Percentiles rank a stretch among this genome's conserved stretches.
phyloP scores from a whole-genome alignment of 2,329 filamentous ascomycete genomes.

The Emergomyces pasteurianus region DNA sequence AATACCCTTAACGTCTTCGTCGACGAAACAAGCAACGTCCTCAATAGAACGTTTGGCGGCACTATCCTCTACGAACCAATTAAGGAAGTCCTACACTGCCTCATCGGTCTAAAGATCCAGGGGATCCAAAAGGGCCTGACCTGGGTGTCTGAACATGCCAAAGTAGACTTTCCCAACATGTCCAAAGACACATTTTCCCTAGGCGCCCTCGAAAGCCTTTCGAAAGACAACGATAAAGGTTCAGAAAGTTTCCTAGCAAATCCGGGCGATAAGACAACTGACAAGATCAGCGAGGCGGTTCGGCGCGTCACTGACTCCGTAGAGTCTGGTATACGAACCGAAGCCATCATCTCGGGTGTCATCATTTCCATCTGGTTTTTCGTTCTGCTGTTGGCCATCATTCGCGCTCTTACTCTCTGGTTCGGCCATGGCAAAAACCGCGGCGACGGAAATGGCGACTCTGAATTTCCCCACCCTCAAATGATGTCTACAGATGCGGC shows the following conservation, averaged over 20 bases:
- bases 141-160: constrained; percentile 81
- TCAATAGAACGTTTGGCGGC: constrained; percentile 68
- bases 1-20: constrained; percentile 74
- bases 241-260: constrained; percentile 61
- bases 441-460: constrained; percentile 44
- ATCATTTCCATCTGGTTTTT: constrained; percentile 68
- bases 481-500: constrained; percentile 3
- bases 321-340: constrained; percentile 54
- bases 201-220: constrained; percentile 52
- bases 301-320: constrained; percentile 57
- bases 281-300: constrained; percentile 71
- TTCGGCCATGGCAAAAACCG: constrained; percentile 47
- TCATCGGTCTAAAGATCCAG: constrained; percentile 79
- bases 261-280: constrained; percentile 58
- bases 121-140: constrained; percentile 79
- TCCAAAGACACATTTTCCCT: constrained; percentile 71
- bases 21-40: constrained; percentile 58
- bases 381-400: constrained; percentile 61
- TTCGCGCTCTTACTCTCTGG: constrained; percentile 53
- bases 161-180: constrained; percentile 68
- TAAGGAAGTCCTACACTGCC: constrained; percentile 66
- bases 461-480: constrained; percentile 9
- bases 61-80: constrained; percentile 72
- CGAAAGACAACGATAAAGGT: constrained; percentile 41
- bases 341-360: constrained; percentile 66